phyloP scores from a whole-genome alignment of 768 basidiomycete species.

The Lentinula sp. region DNA sequence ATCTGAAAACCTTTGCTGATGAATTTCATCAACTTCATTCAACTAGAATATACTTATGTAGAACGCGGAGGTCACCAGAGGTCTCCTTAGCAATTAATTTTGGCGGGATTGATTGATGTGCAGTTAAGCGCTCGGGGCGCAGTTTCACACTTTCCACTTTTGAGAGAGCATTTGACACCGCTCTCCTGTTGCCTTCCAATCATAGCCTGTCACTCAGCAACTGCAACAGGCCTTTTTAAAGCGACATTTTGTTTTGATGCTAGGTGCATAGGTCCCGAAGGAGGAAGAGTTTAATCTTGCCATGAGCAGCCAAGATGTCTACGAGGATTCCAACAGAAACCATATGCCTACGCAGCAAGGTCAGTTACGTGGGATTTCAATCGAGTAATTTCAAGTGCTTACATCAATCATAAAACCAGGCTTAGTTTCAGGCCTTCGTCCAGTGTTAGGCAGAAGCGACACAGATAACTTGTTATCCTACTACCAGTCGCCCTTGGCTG shows the following conservation, averaged over 20 bases:
- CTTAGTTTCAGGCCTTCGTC: slow-evolving; percentile 11
- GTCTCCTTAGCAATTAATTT: no score
- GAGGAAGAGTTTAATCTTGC: neutral
- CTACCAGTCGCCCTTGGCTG: slow-evolving; percentile 51
- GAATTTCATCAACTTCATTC: no score
- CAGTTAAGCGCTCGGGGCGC: neutral
- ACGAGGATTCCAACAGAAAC: neutral
- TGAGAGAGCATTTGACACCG: neutral
- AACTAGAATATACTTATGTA: no score
- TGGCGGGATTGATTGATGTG: neutral
- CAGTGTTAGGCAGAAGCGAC: slow-evolving; percentile 24
- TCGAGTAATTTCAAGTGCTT: neutral
- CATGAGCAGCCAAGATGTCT: neutral
- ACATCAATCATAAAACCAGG: neutral
- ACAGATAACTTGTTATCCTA: slow-evolving; percentile 43
- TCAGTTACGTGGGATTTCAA: neutral
- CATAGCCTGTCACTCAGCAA: neutral
- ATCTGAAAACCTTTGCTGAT: no score
- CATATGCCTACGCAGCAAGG: slow-evolving; percentile 1
- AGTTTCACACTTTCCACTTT: neutral
- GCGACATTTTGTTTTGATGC: neutral
- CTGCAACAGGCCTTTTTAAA: neutral
- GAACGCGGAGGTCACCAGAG: no score
- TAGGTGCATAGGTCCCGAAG: neutral
- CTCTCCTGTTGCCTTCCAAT: neutral